These are phyloP conservation scores for Neofusicoccum umdonicola DNA, from an alignment of 2,329 filamentous ascomycete species.

Conservation along the genomic window DNA sequence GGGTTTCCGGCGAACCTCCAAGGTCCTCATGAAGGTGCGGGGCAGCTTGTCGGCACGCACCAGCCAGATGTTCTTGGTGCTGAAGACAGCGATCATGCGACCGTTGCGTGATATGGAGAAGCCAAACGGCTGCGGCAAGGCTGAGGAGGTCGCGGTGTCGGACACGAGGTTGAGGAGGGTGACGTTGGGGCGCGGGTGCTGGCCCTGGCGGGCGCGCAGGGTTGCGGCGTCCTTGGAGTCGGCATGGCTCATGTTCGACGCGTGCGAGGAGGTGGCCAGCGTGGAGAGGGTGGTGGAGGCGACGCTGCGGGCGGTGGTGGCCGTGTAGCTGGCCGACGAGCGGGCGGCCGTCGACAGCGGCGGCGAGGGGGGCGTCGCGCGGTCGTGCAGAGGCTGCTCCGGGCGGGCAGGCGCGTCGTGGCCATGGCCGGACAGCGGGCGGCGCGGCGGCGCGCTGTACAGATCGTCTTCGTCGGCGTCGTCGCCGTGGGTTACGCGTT, in stretches of 20 bases:
- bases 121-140: slow-evolving; percentile 37
- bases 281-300: slow-evolving; percentile 16
- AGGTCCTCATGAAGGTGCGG: slow-evolving; percentile 34
- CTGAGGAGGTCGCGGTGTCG: slow-evolving; percentile 38
- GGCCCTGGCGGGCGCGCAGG: background rate
- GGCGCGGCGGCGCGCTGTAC: slow-evolving; percentile 19
- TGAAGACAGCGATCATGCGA: slow-evolving; percentile 36
- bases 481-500: slow-evolving; percentile 13
- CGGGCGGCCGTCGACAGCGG: slow-evolving; percentile 12
- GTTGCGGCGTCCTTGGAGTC: slow-evolving; percentile 7
- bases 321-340: slow-evolving; percentile 16
- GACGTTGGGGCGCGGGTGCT: slow-evolving; percentile 31
- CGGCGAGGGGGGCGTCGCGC: slow-evolving; percentile 6
- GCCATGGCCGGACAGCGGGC: background rate
- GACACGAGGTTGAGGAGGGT: slow-evolving; percentile 39
- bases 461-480: slow-evolving; percentile 16
- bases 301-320: slow-evolving; percentile 16
- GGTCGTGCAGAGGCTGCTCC: background rate
- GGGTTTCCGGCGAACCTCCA: slow-evolving; percentile 38
- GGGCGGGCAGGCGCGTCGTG: background rate
- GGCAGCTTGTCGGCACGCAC: slow-evolving; percentile 37
- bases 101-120: slow-evolving; percentile 38
- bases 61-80: slow-evolving; percentile 37
- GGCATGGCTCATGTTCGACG: slow-evolving; percentile 13
- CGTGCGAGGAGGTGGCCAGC: slow-evolving; percentile 10